phyloP scores from a whole-genome alignment of 2,329 filamentous ascomycete species.

The Ambrosiella cleistominuta region DNA sequence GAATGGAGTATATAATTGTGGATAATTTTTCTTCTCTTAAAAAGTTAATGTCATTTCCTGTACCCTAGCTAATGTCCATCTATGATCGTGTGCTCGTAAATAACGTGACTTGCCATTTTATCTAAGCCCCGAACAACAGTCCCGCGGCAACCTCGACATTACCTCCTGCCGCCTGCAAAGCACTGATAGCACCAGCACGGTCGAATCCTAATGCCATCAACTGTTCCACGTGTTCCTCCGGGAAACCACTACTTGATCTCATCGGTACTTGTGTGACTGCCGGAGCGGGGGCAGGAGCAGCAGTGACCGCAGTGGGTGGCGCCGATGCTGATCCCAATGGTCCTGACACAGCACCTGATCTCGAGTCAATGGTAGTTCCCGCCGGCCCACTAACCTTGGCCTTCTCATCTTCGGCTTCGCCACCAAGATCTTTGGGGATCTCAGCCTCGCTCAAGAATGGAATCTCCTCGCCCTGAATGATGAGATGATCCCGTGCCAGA shows the following conservation, averaged over 20 bases:
- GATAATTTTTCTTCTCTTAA: too few relatives aligned
- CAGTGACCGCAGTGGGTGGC: slow-evolving; percentile 14
- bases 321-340: neutral
- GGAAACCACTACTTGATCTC: slow-evolving; percentile 23
- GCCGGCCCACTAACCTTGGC: slow-evolving; percentile 71
- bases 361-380: slow-evolving; percentile 73
- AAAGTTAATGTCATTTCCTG: too few relatives aligned
- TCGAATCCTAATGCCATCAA: slow-evolving; percentile 64
- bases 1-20: too few relatives aligned
- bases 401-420: slow-evolving; percentile 57
- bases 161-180: slow-evolving; percentile 65
- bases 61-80: too few relatives aligned
- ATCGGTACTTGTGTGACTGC: slow-evolving; percentile 17
- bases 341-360: slow-evolving; percentile 53
- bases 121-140: slow-evolving; percentile 44
- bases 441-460: slow-evolving; percentile 84
- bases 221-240: slow-evolving; percentile 53
- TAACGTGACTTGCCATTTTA: neutral
- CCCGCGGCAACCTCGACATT: slow-evolving; percentile 80
- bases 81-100: too few relatives aligned
- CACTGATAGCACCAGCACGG: slow-evolving; percentile 57
- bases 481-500: slow-evolving; percentile 62
- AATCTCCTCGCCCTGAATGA: slow-evolving; percentile 78
- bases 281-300: slow-evolving; percentile 16
- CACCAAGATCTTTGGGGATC: slow-evolving; percentile 73